These are phyloP conservation scores for Corymbia maculata DNA, from an alignment of 345 rosid genomes.

Conservation along the genomic window DNA sequence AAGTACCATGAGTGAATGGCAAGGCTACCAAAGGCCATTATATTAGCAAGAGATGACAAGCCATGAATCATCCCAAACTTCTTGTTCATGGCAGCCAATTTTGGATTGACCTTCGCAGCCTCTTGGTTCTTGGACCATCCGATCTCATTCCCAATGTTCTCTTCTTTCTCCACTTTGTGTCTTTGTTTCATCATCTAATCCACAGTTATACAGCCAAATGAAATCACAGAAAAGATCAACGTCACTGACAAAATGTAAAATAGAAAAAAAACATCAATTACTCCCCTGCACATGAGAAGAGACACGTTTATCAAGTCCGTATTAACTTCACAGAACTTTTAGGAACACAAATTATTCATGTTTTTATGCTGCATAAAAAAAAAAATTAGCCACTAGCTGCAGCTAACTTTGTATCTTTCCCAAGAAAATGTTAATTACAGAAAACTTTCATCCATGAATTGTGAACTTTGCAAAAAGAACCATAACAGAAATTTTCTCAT, in stretches of 20 bases:
- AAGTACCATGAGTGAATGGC: constrained; percentile 97
- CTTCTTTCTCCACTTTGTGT: constrained; percentile 85
- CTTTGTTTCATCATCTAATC: constrained; percentile 94
- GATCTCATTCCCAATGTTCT: constrained; percentile 64
- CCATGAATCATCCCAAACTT: constrained; percentile 98
- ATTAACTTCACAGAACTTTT: not conserved
- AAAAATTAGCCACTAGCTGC: not conserved
- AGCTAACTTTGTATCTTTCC: not conserved
- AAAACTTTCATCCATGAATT: not conserved
- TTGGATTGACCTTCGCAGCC: constrained; percentile 68
- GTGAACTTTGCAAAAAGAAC: not conserved
- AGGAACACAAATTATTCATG: not conserved
- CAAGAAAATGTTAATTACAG: not conserved
- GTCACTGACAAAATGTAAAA: not conserved
- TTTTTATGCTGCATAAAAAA: not conserved
- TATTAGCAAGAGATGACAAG: constrained; percentile 84
- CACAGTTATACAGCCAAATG: not conserved
- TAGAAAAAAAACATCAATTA: not conserved
- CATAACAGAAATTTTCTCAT: not conserved
- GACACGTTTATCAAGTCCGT: not conserved
- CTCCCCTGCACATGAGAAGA: not conserved
- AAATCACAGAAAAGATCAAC: not conserved
- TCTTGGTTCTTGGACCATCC: constrained; percentile 90
- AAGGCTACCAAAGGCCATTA: constrained; percentile 83
- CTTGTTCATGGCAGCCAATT: constrained; percentile 94